A percentile compares a stretch with the other conserved stretches of the same genome.
phyloP scores from a whole-genome alignment of 495 filamentous ascomycete species.

The Penicillium longicatenatum region DNA sequence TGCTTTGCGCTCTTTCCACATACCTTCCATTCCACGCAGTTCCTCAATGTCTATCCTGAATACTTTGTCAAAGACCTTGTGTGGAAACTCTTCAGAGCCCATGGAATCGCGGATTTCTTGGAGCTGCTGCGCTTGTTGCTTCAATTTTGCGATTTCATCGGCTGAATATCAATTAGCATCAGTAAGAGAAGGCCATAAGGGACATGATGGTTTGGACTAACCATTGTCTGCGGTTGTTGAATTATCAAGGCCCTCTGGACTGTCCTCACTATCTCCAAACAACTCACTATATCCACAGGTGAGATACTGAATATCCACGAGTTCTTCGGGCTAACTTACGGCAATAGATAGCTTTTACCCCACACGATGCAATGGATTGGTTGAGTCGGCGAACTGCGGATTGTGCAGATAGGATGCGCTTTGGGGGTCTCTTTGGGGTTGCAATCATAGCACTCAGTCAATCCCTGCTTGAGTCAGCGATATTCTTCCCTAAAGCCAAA shows the following conservation, averaged over 20 bases:
- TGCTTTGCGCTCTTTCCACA: slow-evolving; percentile 85
- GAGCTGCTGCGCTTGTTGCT: slow-evolving; percentile 78
- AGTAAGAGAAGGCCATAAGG: neutral
- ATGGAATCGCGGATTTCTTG: slow-evolving; percentile 82
- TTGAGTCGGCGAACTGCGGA: slow-evolving; percentile 90
- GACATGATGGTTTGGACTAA: slow-evolving; percentile 25
- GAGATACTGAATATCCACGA: slow-evolving; percentile 8
- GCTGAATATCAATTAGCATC: slow-evolving; percentile 47
- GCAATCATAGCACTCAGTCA: slow-evolving; percentile 97
- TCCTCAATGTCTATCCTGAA: slow-evolving; percentile 85
- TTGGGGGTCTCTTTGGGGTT: slow-evolving; percentile 85
- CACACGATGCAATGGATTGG: slow-evolving; percentile 99
- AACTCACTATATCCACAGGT: slow-evolving; percentile 60
- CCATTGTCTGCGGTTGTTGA: slow-evolving; percentile 80
- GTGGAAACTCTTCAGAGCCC: slow-evolving; percentile 75
- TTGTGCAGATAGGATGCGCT: slow-evolving; percentile 92
- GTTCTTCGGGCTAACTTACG: slow-evolving; percentile 40
- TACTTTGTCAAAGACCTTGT: slow-evolving; percentile 89
- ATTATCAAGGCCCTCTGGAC: slow-evolving; percentile 67
- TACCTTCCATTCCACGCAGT: slow-evolving; percentile 85
- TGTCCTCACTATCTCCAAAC: slow-evolving; percentile 88
- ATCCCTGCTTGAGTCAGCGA: slow-evolving; percentile 49
- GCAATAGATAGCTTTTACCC: slow-evolving; percentile 94
- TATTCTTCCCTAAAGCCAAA: neutral
- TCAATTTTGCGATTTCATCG: slow-evolving; percentile 83